Base-by-base conservation (phyloP, 345 rosid genomes). In the Salix dunnii region DNA sequence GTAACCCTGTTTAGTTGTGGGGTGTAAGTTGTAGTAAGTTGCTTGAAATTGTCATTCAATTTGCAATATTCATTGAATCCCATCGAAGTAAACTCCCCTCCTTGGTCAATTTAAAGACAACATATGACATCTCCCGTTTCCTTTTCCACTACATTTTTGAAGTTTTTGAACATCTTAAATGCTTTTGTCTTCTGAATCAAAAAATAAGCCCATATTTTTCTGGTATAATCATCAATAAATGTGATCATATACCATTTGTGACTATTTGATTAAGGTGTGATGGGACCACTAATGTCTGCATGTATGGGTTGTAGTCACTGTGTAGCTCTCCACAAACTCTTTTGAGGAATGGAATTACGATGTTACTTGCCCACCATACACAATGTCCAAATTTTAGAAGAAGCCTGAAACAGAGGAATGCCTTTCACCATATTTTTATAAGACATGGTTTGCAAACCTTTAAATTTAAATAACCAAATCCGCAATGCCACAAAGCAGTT, bases 281-380 rank as follows among this genome's bases (percentile, higher is more conserved):
- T 14, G 3, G 23, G 71, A 20, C 30, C 33, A 3, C 18, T 10
- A 3, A 68, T 38, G n/a, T 38, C 71, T 2, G 18, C 49, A 10
- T 14, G 18, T 0, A 14, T 2, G 14, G 13, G 3, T 46, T 46
- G 49, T 0, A 49, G 9, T 1, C 27, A 28, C 2, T 70, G 25
- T 27, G 17, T 48, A 10, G 23, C 73, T 48, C 62, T 48, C 3
- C 73, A 49, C 2, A 60, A 25, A 46, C 42, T 70, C 36, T 30
- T 70, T 46, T 53, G 31, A 10, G 48, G 66, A 33, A 72, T 33
- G 35, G 12, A 30, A 5, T 72, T 66, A 31, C 49, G 49, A 20
- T 72, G 66, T 33, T 72, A 33, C 28, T 72, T 72, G 30, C 74
- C 66, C 0, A 21, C 53, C 65, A 72, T 72, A 20, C 33, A 72